phyloP scores from a whole-genome alignment of 352 stramenopile genomes.

The Blastocystis sp. region DNA sequence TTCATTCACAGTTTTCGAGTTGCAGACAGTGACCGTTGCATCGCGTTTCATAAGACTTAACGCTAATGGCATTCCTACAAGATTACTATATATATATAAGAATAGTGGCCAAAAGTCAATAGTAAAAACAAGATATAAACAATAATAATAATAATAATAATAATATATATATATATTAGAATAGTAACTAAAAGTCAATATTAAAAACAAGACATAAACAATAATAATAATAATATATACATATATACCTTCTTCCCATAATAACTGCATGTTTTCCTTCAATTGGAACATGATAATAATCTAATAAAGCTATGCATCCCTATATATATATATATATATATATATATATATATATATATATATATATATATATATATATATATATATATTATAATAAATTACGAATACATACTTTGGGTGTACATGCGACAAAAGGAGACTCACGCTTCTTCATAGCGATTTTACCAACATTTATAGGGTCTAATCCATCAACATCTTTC shows the following conservation, averaged over 20 bases:
- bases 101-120: too few species aligned
- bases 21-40: conserved; percentile 87
- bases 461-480: conserved; percentile 81
- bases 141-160: too few species aligned
- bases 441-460: conserved; percentile 62
- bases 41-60: conserved; percentile 79
- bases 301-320: conserved; percentile 79
- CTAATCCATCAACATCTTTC: conserved; percentile 95
- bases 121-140: too few species aligned
- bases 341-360: background rate
- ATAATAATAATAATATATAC: too few species aligned
- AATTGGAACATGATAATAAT: conserved; percentile 62
- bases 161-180: too few species aligned
- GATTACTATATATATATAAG: too few species aligned
- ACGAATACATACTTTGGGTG: conserved; percentile 51
- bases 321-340: conserved; percentile 39
- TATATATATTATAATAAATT: background rate
- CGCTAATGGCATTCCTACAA: conserved; percentile 83
- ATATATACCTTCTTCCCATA: too few species aligned
- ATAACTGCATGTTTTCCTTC: conserved; percentile 80
- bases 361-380: background rate
- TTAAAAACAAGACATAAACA: too few species aligned
- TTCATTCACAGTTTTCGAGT: conserved; percentile 75
- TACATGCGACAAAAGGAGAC: conserved; percentile 74
- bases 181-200: background rate